Evolutionary conservation across 1,139 yeast genomes (phyloP).

Genomic region (Saccharomycopsis hybrid): DNA sequence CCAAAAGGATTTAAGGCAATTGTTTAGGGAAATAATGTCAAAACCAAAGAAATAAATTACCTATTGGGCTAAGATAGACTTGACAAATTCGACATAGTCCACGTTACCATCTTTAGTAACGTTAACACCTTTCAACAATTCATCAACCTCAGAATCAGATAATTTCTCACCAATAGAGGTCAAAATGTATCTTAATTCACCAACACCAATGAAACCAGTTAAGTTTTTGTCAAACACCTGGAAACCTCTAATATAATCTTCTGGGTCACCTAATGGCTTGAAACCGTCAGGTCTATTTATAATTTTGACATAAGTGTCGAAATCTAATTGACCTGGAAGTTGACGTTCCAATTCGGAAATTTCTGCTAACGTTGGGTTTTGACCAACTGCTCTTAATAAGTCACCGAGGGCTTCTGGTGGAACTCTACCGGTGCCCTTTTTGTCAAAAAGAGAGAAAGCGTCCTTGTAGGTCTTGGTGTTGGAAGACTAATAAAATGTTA

Average conservation of each 20-base stretch:
- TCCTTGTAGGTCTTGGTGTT: slow-evolving; percentile 74
- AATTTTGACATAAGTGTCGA: slow-evolving; percentile 70
- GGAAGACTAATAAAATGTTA: slow-evolving; percentile 14
- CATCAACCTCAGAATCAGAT: slow-evolving; percentile 88
- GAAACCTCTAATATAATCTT: slow-evolving; percentile 94
- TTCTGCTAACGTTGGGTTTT: slow-evolving; percentile 93
- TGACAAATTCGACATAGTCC: slow-evolving; percentile 91
- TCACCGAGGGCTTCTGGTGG: slow-evolving; percentile 89
- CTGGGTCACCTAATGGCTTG: slow-evolving; percentile 87
- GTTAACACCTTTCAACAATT: slow-evolving; percentile 88
- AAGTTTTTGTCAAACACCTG: slow-evolving; percentile 96
- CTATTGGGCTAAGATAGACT: slow-evolving; percentile 84
- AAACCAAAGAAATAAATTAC: too few relatives aligned
- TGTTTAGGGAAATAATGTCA: too few relatives aligned
- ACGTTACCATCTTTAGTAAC: slow-evolving; percentile 92
- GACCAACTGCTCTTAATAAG: slow-evolving; percentile 92
- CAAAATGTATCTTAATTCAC: slow-evolving; percentile 89
- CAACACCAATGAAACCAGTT: slow-evolving; percentile 94
- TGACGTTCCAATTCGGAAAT: slow-evolving; percentile 64
- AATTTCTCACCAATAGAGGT: slow-evolving; percentile 93
- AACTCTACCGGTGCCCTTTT: slow-evolving; percentile 91
- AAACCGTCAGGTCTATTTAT: slow-evolving; percentile 87
- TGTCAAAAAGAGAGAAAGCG: slow-evolving; percentile 95
- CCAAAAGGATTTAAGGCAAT: too few relatives aligned
- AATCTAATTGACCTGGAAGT: slow-evolving; percentile 44